Evolutionary conservation across 805 yeast species (phyloP).

Genomic region (Sugiyamaella americana): DNA sequence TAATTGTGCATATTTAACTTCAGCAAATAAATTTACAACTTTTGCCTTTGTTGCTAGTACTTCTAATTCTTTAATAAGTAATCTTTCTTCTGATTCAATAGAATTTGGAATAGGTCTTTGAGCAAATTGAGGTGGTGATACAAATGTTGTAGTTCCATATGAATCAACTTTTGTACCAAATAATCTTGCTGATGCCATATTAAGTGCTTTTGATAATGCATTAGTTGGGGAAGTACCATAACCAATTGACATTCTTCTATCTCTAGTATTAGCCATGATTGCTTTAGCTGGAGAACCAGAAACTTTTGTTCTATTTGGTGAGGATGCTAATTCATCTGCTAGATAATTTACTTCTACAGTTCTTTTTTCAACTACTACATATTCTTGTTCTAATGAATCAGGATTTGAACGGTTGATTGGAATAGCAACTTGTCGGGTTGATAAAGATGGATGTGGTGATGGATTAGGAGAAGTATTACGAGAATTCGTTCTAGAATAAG

Average conservation of each 20-base stretch:
- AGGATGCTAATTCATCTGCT: slow-evolving; percentile 78
- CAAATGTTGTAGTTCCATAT: slow-evolving; percentile 13
- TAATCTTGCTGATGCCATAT: slow-evolving; percentile 78
- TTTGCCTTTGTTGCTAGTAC: slow-evolving; percentile 83
- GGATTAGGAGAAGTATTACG: slow-evolving; percentile 8
- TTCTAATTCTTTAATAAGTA: slow-evolving; percentile 45
- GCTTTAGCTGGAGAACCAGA: background rate
- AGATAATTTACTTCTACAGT: slow-evolving; percentile 92
- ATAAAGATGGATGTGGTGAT: slow-evolving; percentile 20
- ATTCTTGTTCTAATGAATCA: slow-evolving; percentile 57
- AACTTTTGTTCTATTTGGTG: slow-evolving; percentile 13
- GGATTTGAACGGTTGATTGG: background rate
- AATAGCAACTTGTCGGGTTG: background rate
- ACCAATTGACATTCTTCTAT: slow-evolving; percentile 29
- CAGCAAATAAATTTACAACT: slow-evolving; percentile 83
- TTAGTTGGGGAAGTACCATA: slow-evolving; percentile 58
- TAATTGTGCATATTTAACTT: slow-evolving; percentile 80
- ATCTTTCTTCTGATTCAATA: slow-evolving; percentile 25
- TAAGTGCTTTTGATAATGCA: slow-evolving; percentile 82
- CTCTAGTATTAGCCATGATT: background rate
- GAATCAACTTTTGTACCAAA: slow-evolving; percentile 48
- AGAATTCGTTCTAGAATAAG: background rate
- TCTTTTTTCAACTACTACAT: slow-evolving; percentile 90
- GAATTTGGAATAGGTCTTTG: slow-evolving; percentile 19
- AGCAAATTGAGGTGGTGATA: slow-evolving; percentile 21